A percentile compares a stretch with the other conserved stretches of the same genome.
These are phyloP conservation scores for Silene conica DNA, from an alignment of 148 eudicot species.

Conservation along the genomic window DNA sequence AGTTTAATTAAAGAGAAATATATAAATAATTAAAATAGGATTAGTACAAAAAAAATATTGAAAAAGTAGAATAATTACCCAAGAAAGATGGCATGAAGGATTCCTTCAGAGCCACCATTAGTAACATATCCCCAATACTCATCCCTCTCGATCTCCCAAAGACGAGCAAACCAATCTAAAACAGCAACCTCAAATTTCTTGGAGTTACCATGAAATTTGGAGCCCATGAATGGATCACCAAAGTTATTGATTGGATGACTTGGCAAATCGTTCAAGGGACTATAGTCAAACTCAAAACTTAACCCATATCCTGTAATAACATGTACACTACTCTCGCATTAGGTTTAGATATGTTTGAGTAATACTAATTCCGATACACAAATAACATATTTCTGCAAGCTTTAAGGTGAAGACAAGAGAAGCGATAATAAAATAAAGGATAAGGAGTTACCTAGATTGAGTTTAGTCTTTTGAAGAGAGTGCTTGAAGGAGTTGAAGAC, in stretches of 20 bases:
- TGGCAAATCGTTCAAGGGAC: constrained; percentile 57
- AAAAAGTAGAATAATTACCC: constrained; percentile 30
- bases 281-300: constrained; percentile 59
- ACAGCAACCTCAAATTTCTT: constrained; percentile 37
- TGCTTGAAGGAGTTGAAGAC: too few species aligned
- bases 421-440: too few species aligned
- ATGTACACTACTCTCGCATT: too few species aligned
- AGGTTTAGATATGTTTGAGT: too few species aligned
- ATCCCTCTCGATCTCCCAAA: constrained; percentile 67
- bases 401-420: too few species aligned
- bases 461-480: too few species aligned
- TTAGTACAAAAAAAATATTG: too few species aligned
- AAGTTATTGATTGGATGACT: constrained; percentile 73
- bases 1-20: too few species aligned
- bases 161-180: constrained; percentile 72
- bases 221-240: constrained; percentile 78
- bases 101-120: constrained; percentile 82
- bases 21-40: too few species aligned
- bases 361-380: too few species aligned
- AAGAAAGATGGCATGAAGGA: constrained; percentile 66
- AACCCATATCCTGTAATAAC: constrained; percentile 72
- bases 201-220: constrained; percentile 74
- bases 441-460: too few species aligned
- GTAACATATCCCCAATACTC: constrained; percentile 84
- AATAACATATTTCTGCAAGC: too few species aligned